Evolutionary conservation across 345 rosid species (phyloP).

Genomic region (Arabidopsis suecica): DNA sequence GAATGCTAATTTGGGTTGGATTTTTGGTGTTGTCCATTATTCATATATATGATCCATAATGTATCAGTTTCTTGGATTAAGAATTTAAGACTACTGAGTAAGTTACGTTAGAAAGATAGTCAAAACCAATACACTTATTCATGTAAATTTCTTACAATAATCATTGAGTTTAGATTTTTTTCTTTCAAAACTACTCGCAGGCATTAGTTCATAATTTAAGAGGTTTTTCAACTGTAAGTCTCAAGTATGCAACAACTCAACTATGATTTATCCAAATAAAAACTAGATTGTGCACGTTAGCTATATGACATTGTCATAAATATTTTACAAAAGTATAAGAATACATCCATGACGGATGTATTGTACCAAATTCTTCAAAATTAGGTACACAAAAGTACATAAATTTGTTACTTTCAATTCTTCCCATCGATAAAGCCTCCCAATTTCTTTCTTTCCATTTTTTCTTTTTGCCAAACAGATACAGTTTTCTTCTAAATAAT

Average conservation of each 20-base stretch:
- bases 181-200: neutral
- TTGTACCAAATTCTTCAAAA: slow-evolving; percentile 42
- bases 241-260: neutral
- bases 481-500: neutral
- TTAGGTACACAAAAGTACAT: slow-evolving; percentile 46
- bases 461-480: slow-evolving; percentile 4
- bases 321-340: slow-evolving; percentile 6
- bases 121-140: neutral
- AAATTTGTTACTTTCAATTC: slow-evolving; percentile 35
- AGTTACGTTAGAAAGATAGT: neutral
- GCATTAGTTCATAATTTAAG: neutral
- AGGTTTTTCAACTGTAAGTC: neutral
- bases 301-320: slow-evolving; percentile 21
- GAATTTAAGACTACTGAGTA: neutral
- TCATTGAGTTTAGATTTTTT: neutral
- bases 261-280: slow-evolving; percentile 4
- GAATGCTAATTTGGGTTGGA: too few species aligned
- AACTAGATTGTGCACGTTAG: slow-evolving; percentile 12
- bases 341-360: slow-evolving; percentile 29
- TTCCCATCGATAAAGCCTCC: slow-evolving; percentile 27
- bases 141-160: slow-evolving; percentile 1
- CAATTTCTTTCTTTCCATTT: slow-evolving; percentile 28
- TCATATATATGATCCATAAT: too few species aligned
- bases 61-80: too few species aligned
- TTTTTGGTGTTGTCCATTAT: too few species aligned